Conservation (phyloP, 1,139 yeast species). For the Blastobotrys ciferrii region DNA sequence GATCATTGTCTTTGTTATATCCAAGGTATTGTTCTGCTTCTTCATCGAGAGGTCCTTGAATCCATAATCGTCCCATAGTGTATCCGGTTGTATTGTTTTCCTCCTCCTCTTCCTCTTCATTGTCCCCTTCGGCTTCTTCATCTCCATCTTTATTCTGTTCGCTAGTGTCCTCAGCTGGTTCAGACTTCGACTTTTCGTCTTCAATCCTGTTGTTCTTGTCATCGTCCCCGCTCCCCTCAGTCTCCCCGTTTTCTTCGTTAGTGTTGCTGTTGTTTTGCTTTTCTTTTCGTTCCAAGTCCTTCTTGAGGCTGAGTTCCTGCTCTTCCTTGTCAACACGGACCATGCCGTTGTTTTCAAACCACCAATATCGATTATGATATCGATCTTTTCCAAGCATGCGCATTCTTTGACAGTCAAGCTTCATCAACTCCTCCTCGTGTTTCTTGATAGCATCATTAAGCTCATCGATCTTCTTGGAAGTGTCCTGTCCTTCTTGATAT, state of each 20-base stretch:
- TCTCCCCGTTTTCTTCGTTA: conserved; percentile 41
- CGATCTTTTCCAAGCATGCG: conserved; percentile 80
- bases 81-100: conserved; percentile 57
- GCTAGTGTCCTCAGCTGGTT: conserved; percentile 9
- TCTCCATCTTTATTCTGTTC: conserved; percentile 8
- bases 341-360: conserved; percentile 87
- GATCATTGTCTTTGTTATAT: conserved; percentile 22
- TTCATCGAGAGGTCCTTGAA: conserved; percentile 82
- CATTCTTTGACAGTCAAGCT: conserved; percentile 70
- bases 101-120: conserved; percentile 39
- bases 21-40: conserved; percentile 51
- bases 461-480: conserved; percentile 22
- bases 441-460: conserved; percentile 30
- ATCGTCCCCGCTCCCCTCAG: too few relatives aligned
- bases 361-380: conserved; percentile 85
- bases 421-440: conserved; percentile 38
- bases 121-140: conserved; percentile 28
- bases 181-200: conserved; percentile 36
- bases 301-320: conserved; percentile 41
- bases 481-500: conserved; percentile 34
- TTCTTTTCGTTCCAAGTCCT: conserved; percentile 40
- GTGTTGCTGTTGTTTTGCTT: conserved; percentile 1
- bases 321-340: conserved; percentile 31
- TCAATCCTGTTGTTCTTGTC: conserved; percentile 31
- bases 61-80: conserved; percentile 85